Evolutionary conservation across 2,329 filamentous ascomycete species (phyloP).

Genomic region (Talaromyces sp.): DNA sequence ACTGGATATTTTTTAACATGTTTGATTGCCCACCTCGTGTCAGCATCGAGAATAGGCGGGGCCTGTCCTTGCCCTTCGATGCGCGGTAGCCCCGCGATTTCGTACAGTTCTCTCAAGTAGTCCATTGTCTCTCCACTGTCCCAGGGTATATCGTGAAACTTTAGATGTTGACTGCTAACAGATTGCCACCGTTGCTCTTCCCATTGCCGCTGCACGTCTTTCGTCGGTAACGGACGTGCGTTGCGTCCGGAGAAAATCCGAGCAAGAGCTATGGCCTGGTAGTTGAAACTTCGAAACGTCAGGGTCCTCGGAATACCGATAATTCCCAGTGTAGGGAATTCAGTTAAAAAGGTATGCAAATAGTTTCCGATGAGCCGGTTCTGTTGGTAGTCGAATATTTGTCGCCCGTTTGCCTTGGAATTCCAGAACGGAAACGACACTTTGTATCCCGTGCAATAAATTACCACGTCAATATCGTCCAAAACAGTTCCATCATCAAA

Average conservation of each 20-base stretch:
- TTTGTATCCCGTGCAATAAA: slow-evolving; percentile 56
- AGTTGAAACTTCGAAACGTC: slow-evolving; percentile 62
- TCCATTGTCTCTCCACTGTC: slow-evolving; percentile 17
- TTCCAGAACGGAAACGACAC: slow-evolving; percentile 50
- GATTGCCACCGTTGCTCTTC: slow-evolving; percentile 41
- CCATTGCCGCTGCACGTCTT: slow-evolving; percentile 49
- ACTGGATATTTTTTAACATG: slow-evolving; percentile 16
- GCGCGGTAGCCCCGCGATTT: slow-evolving; percentile 14
- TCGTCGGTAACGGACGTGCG: slow-evolving; percentile 37
- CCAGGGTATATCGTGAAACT: slow-evolving; percentile 18
- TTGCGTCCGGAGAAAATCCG: slow-evolving; percentile 51
- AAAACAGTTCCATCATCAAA: slow-evolving; percentile 51
- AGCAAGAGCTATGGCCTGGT: slow-evolving; percentile 58
- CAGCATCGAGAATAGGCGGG: slow-evolving; percentile 16
- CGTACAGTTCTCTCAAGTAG: slow-evolving; percentile 14
- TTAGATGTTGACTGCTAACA: slow-evolving; percentile 12
- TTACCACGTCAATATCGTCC: slow-evolving; percentile 51
- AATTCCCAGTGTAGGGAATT: slow-evolving; percentile 46
- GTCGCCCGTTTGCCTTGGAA: slow-evolving; percentile 37
- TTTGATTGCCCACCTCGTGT: slow-evolving; percentile 20
- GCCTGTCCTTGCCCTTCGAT: slow-evolving; percentile 16
- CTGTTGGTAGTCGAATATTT: slow-evolving; percentile 47
- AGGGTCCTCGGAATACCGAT: slow-evolving; percentile 40
- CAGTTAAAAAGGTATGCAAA: slow-evolving; percentile 50
- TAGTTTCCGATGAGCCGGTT: slow-evolving; percentile 45